Evolutionary conservation across 371 early-diverging fungal species (phyloP).

Genomic region (Mortierella sp.): DNA sequence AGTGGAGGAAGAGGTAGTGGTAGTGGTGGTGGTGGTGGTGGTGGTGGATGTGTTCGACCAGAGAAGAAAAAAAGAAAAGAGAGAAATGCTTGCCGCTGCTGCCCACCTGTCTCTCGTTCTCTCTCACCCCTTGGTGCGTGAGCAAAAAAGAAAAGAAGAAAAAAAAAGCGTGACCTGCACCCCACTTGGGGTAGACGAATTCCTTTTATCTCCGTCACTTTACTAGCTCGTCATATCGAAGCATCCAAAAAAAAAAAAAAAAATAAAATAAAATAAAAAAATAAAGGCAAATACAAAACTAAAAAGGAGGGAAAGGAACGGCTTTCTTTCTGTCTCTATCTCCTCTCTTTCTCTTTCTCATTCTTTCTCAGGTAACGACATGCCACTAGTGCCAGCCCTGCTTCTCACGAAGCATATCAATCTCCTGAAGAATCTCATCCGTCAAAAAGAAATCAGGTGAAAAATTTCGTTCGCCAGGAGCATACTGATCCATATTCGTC

Average conservation of each 20-base stretch:
- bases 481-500: slow-evolving; percentile 74
- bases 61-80: slow-evolving; percentile 1
- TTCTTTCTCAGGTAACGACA: neutral
- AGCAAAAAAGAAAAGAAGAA: neutral
- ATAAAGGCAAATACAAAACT: no score
- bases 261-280: no score
- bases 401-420: slow-evolving; percentile 37
- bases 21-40: no score
- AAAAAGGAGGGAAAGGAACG: no score
- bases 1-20: no score
- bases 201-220: no score
- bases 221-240: no score
- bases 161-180: slow-evolving; percentile 3
- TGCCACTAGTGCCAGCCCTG: slow-evolving; percentile 52
- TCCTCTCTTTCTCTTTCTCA: neutral
- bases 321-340: neutral
- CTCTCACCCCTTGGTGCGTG: no score
- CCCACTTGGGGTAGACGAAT: no score
- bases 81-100: no score
- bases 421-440: slow-evolving; percentile 48
- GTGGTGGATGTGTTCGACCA: neutral
- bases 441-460: slow-evolving; percentile 77
- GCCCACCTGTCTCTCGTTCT: no score
- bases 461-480: slow-evolving; percentile 66
- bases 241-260: no score